Percentiles rank a stretch among this genome's conserved stretches.
phyloP scores from a whole-genome alignment of 2,329 filamentous ascomycete species.

The Venturia effusa region DNA sequence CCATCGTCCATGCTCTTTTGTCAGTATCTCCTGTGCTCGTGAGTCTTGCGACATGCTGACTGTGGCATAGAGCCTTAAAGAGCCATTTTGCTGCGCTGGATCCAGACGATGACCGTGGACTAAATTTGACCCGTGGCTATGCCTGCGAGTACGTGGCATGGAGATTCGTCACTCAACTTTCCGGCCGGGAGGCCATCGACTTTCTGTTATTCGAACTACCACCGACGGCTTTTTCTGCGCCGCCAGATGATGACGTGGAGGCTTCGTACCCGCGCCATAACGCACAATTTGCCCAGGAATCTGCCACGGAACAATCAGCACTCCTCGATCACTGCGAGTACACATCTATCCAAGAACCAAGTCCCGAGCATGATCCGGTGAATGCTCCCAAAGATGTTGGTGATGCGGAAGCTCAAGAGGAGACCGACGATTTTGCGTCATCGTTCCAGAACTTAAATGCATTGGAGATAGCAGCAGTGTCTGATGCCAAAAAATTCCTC shows the following conservation, averaged over 20 bases:
- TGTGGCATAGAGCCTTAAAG: constrained; percentile 50
- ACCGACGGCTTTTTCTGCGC: constrained; percentile 15
- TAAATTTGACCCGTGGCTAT: constrained; percentile 58
- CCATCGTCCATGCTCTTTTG: constrained; percentile 63
- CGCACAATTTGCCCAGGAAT: not conserved
- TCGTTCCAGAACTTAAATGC: constrained; percentile 74
- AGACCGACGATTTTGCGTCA: constrained; percentile 52
- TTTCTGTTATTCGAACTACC: constrained; percentile 66
- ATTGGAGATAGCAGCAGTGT: constrained; percentile 74
- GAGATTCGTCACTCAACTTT: constrained; percentile 61
- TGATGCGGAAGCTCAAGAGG: constrained; percentile 17
- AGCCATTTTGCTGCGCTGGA: constrained; percentile 61
- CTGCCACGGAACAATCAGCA: not conserved
- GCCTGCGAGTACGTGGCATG: constrained; percentile 75
- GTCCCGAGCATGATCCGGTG: not conserved
- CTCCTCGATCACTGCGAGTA: not conserved
- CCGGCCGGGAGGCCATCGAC: constrained; percentile 62
- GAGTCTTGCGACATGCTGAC: not conserved
- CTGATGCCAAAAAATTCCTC: constrained; percentile 73
- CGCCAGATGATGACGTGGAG: constrained; percentile 12
- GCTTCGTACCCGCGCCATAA: not conserved
- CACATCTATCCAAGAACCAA: not conserved
- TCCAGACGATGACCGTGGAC: constrained; percentile 47
- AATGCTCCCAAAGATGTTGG: not conserved
- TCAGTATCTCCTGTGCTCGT: constrained; percentile 33